Base-by-base conservation (phyloP, 495 filamentous ascomycete species). In the Stereocaulon alpinum region DNA sequence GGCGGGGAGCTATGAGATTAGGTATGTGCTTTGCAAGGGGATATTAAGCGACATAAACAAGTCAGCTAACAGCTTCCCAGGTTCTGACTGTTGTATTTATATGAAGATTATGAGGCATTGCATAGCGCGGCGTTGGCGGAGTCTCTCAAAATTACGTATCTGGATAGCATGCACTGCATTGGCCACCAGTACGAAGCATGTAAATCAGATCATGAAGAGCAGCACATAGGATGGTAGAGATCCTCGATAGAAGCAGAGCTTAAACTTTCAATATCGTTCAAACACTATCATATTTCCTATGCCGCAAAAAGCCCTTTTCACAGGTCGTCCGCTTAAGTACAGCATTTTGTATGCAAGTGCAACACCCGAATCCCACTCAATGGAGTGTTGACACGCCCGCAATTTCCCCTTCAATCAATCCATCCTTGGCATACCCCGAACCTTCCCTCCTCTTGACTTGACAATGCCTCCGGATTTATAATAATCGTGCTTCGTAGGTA, bases 1-100 rank as follows among this genome's bases (percentile, higher is more conserved):
- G 50, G 94, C 92, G 18, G 78, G 78, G 44, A 81, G 78, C 66
- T 81, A 81, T 63, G 78, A 81, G 65, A 79, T 82, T 51, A 72
- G 79, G 75, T 82, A 75, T 24, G 56, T 18, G 56, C 56, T 29
- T 11, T 24, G 24, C 24, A 24, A 24, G 24, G 3, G 24, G 24
- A 24, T 15, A 11, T n/a, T 65, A 66, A 42, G 22, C 48, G 20
- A 55, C 54, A 18, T 5, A 11, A 4, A 18, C 20, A 20, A 12
- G 10, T 22, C 9, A 15, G 41, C 50, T 44, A 20, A 56, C 24
- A 18, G 24, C 34, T 6, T 29, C 37, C 22, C 22, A 64, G 62
- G 40, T 64, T 64, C 40, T 64, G 40, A 64, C 14, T 24, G 41
- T 40, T 34, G 7, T 11, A 43, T 51, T 24, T 40, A 17, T 20